Percentiles rank a stretch among this genome's conserved stretches.
These are phyloP conservation scores for Suillus weaverae DNA, from an alignment of 768 basidiomycete genomes.

Conservation along the genomic window DNA sequence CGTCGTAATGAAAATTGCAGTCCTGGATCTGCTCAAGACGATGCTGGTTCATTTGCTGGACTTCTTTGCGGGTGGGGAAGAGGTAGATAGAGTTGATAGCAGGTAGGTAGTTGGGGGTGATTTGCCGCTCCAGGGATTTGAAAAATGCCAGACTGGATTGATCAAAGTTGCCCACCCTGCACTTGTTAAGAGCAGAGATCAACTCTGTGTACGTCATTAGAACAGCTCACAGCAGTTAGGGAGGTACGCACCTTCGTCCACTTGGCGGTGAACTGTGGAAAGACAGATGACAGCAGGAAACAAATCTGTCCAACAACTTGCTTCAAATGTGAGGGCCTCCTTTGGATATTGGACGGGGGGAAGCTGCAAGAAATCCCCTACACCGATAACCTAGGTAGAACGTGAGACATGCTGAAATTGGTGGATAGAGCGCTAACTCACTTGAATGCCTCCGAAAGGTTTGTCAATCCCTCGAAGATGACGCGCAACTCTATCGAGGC, in stretches of 20 bases:
- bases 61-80: conserved; percentile 69
- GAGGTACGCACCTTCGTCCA: not conserved
- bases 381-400: not conserved
- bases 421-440: too few relatives aligned
- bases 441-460: too few relatives aligned
- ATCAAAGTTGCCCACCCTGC: conserved; percentile 61
- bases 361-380: not conserved
- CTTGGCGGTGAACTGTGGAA: not conserved
- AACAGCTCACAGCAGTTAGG: too few relatives aligned
- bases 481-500: too few relatives aligned
- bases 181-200: conserved; percentile 73
- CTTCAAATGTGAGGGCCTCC: not conserved
- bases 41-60: conserved; percentile 59
- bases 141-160: conserved; percentile 47
- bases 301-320: not conserved
- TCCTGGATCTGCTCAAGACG: conserved; percentile 37
- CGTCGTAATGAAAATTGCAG: too few relatives aligned
- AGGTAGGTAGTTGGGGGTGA: conserved; percentile 25
- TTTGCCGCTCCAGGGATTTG: conserved; percentile 39
- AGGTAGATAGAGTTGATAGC: conserved; percentile 49
- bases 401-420: not conserved
- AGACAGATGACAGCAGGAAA: not conserved
- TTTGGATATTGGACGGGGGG: not conserved
- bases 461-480: too few relatives aligned
- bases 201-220: conserved; percentile 44